Percentiles rank a stretch among this genome's conserved stretches.
Evolutionary conservation across 1,284 basidiomycete genomes (phyloP).

Genomic region (Agroathelia rolfsii): DNA sequence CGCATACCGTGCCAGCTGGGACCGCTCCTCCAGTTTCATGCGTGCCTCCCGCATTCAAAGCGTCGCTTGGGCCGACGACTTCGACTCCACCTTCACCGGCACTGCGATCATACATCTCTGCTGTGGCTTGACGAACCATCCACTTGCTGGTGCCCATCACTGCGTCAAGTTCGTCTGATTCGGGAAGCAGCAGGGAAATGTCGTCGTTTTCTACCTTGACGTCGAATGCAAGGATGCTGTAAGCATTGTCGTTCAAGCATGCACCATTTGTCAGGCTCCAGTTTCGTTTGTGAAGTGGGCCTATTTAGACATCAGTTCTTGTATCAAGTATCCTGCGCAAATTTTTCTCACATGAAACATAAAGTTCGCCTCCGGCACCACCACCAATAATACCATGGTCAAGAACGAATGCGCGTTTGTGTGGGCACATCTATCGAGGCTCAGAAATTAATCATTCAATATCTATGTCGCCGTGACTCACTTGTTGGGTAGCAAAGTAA

Average conservation of each 20-base stretch:
- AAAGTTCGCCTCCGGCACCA: slow-evolving; percentile 38
- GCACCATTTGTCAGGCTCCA: slow-evolving; percentile 49
- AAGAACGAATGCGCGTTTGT: slow-evolving; percentile 63
- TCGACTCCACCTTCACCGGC: slow-evolving; percentile 33
- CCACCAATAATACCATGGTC: slow-evolving; percentile 61
- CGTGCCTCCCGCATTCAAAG: too few relatives aligned
- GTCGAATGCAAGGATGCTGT: slow-evolving; percentile 59
- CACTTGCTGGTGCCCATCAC: slow-evolving; percentile 60
- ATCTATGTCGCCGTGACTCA: slow-evolving; percentile 13
- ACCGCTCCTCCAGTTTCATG: too few relatives aligned
- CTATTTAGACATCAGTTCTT: slow-evolving; percentile 19
- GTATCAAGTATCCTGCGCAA: neutral
- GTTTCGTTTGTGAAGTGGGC: slow-evolving; percentile 68
- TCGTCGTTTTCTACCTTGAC: slow-evolving; percentile 38
- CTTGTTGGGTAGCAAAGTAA: slow-evolving; percentile 64
- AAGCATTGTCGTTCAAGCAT: slow-evolving; percentile 56
- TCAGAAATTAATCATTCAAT: neutral
- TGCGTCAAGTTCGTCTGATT: slow-evolving; percentile 47
- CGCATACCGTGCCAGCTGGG: too few relatives aligned
- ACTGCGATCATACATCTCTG: slow-evolving; percentile 33
- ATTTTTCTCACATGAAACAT: slow-evolving; percentile 30
- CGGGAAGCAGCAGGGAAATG: slow-evolving; percentile 48
- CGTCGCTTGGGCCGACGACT: too few relatives aligned
- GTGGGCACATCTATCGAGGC: slow-evolving; percentile 43
- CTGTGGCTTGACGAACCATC: slow-evolving; percentile 45